Evolutionary conservation across 1,284 basidiomycete species (phyloP), one percentile per base, ranked within the genome.

Genomic region (Moniliella sp.): DNA sequence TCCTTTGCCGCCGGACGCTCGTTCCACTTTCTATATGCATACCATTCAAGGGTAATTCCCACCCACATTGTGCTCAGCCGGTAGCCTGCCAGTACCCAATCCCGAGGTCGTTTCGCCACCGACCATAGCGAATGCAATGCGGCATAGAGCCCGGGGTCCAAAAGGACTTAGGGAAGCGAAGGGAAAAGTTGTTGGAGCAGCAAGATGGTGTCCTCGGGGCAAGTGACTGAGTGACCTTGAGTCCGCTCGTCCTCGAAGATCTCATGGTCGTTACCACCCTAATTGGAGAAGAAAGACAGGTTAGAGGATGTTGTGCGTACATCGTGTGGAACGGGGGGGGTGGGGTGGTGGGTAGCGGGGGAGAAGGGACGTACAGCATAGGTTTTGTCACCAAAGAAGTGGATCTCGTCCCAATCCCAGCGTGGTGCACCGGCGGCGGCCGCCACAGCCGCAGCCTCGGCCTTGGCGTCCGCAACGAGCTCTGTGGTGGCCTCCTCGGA

Each of bases 371-470:
- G 39, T 43, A 75, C 83, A 68, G 73, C 56, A 53, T 74, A 67
- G 0, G 78, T 82, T 63, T 82, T 94, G 67, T 97, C 88, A 27
- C 88, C 88, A 53, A 94, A 88, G 70, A 97, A 97, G 66, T 94
- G 84, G 31, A 97, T 88, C 60, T 86, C 78, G 31, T 80, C 76
- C 61, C 91, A 97, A 97, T n/a, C n/a, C n/a, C n/a, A n/a, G n/a
- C n/a, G n/a, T n/a, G n/a, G 21, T 23, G 8, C 21, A 23, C 21
- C 8, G 52, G 88, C 83, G 37, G 71, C 66, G n/a, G 12, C 16
- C 21, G 16, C 4, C 7, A n/a, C 21, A 23, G 21, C 21, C 21
- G 21, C 21, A n/a, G 7, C n/a, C 21, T 7, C 21, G 7, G 8
- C 21, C n/a, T 23, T 23, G 21, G 21, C 21, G 8, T 23, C 8